Conservation (phyloP, 1,139 yeast genomes). For the Hemisphaericaspora xylanilytica region DNA sequence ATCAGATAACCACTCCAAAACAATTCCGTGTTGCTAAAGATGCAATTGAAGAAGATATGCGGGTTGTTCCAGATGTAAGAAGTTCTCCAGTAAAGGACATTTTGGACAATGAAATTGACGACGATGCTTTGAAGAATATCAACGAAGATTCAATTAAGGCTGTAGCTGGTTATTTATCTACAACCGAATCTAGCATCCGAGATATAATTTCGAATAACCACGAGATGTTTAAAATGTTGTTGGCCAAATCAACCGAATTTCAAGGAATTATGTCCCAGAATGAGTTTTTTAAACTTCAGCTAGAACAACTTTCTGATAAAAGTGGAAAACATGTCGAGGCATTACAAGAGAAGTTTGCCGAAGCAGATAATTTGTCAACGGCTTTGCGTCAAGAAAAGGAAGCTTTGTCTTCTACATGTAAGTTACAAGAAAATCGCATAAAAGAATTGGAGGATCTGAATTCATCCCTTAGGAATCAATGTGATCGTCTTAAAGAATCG, state of each 20-base stretch:
- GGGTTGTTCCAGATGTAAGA: too few relatives aligned
- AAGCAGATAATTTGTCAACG: conserved; percentile 11
- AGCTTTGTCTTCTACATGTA: conserved; percentile 21
- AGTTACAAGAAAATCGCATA: conserved; percentile 17
- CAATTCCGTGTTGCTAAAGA: conserved; percentile 43
- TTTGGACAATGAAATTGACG: neutral
- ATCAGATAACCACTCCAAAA: conserved; percentile 42
- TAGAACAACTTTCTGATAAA: conserved; percentile 44
- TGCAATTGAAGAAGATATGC: conserved; percentile 10
- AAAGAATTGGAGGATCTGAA: conserved; percentile 15
- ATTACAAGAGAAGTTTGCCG: conserved; percentile 22
- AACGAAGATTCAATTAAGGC: conserved; percentile 11
- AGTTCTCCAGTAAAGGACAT: conserved; percentile 23
- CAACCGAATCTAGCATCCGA: conserved; percentile 14
- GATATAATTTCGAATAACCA: conserved; percentile 13
- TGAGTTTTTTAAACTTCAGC: conserved; percentile 48
- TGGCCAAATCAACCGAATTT: conserved; percentile 44
- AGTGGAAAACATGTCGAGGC: conserved; percentile 27
- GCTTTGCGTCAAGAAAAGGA: conserved; percentile 22
- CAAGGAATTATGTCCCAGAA: conserved; percentile 52
- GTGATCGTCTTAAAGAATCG: conserved; percentile 7
- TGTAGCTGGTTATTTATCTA: conserved; percentile 30
- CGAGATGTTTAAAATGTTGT: conserved; percentile 32
- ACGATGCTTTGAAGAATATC: conserved; percentile 1
- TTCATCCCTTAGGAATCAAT: conserved; percentile 6